Evolutionary conservation across 2,329 filamentous ascomycete species (phyloP), one percentile per base, ranked within the genome.

Genomic region (Fusarium sacchari): DNA sequence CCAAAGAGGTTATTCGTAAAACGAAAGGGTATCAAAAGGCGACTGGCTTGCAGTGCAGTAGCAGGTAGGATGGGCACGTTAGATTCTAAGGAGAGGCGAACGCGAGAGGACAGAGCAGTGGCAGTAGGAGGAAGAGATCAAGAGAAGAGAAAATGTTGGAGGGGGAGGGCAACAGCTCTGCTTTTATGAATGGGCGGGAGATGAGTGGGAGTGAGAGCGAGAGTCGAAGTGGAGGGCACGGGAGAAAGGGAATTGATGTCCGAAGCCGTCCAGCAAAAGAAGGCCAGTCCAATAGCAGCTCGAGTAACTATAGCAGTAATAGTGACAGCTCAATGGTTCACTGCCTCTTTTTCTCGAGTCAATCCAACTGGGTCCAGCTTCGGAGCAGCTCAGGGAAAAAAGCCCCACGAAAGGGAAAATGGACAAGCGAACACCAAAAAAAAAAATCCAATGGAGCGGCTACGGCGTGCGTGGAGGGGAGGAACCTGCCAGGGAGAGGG

Each of bases 41-140:
- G 69, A 75, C 76, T 80, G 72, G 73, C 76, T 79, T 69, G 75
- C 76, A 78, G 70, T 70, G 72, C 76, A 78, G 67, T 72, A 68
- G 62, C 42, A 47, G 24, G 68, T 59, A 66, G 64, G 44, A 53
- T 66, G 44, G 56, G 61, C 72, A 75, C 64, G 71, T 73, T 55
- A 65, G 64, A 68, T 72, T 67, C 65, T 62, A 68, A 62, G 61
- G 69, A 69, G 70, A 72, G 71, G 74, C 72, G 72, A 74, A 75
- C 71, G 75, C 73, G 76, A 72, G 72, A 76, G 73, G 73, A 72
- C 69, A 74, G 69, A 73, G 32, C 58, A 64, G 44, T 63, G 39
- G 73, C 64, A 74, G 63, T 52, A 68, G 63, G 67, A 73, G 55
- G 60, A 67, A 61, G 60, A 69, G 52, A 67, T 67, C 64, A 67